Evolutionary conservation across 2,329 filamentous ascomycete genomes (phyloP).

Genomic region (Davidsoniella eucalypti): DNA sequence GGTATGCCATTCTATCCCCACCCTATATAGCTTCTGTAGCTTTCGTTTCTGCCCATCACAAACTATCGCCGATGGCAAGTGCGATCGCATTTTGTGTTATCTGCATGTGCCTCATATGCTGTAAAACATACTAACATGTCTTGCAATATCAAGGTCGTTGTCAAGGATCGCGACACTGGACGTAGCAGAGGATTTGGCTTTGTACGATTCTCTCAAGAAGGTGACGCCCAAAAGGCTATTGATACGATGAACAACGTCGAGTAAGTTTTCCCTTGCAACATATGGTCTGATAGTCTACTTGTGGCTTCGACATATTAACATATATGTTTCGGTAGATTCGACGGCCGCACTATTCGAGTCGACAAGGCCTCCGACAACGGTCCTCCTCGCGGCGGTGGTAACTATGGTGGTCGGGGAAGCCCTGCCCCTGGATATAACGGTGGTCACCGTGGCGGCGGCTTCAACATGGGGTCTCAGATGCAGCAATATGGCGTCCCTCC

Average conservation of each 20-base stretch:
- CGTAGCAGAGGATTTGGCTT: slow-evolving; percentile 96
- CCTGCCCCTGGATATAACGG: slow-evolving; percentile 24
- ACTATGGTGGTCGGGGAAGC: slow-evolving; percentile 22
- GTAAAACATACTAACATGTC: background rate
- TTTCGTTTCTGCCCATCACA: background rate
- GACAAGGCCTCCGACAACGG: slow-evolving; percentile 83
- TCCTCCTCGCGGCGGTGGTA: slow-evolving; percentile 30
- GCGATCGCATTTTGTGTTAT: background rate
- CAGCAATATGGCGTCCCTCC: slow-evolving; percentile 20
- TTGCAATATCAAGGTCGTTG: slow-evolving; percentile 53
- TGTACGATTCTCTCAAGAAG: slow-evolving; percentile 68
- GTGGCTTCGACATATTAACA: slow-evolving; percentile 1
- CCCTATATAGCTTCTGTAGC: background rate
- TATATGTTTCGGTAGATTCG: slow-evolving; percentile 46
- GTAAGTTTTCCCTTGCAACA: slow-evolving; percentile 34
- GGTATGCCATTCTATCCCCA: slow-evolving; percentile 39
- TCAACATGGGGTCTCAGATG: slow-evolving; percentile 25
- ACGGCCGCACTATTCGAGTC: slow-evolving; percentile 85
- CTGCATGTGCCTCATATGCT: background rate
- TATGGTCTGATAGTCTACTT: too few relatives aligned
- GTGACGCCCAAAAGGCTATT: slow-evolving; percentile 63
- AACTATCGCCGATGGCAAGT: background rate
- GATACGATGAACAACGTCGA: slow-evolving; percentile 73
- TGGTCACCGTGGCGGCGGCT: slow-evolving; percentile 29
- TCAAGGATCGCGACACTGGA: slow-evolving; percentile 92